Evolutionary conservation across 2,329 filamentous ascomycete genomes (phyloP).

Genomic region (Aureobasidium namibiae): DNA sequence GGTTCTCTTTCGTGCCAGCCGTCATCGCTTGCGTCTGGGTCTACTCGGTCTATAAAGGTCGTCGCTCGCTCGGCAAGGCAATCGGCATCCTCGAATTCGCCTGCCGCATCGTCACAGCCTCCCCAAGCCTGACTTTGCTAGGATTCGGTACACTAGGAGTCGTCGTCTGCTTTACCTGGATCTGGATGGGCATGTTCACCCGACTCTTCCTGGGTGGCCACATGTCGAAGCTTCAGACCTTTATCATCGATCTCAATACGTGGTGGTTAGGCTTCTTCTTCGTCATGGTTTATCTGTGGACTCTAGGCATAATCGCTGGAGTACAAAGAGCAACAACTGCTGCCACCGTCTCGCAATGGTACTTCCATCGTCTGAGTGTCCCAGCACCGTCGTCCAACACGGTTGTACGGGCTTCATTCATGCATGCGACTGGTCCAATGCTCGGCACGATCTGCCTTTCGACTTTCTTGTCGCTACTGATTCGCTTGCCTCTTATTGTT

Average conservation of each 20-base stretch:
- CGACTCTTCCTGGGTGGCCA: conserved; percentile 90
- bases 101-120: conserved; percentile 76
- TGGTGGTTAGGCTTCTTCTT: conserved; percentile 96
- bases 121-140: conserved; percentile 73
- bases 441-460: conserved; percentile 90
- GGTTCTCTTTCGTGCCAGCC: conserved; percentile 70
- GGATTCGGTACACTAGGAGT: conserved; percentile 68
- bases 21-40: conserved; percentile 69
- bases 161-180: conserved; percentile 86
- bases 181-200: conserved; percentile 95
- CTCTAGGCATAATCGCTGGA: conserved; percentile 75
- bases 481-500: conserved; percentile 77
- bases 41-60: conserved; percentile 72
- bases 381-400: conserved; percentile 70
- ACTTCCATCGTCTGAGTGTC: conserved; percentile 83
- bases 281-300: conserved; percentile 93
- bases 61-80: conserved; percentile 71
- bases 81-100: conserved; percentile 88
- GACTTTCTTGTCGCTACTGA: conserved; percentile 68
- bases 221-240: conserved; percentile 53
- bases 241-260: conserved; percentile 77
- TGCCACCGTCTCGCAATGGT: conserved; percentile 96
- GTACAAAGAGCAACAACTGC: conserved; percentile 87
- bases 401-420: conserved; percentile 73
- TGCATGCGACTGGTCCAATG: conserved; percentile 74